Conservation (phyloP, 2,329 filamentous ascomycete species). For the Ophiostoma pallidulum region DNA sequence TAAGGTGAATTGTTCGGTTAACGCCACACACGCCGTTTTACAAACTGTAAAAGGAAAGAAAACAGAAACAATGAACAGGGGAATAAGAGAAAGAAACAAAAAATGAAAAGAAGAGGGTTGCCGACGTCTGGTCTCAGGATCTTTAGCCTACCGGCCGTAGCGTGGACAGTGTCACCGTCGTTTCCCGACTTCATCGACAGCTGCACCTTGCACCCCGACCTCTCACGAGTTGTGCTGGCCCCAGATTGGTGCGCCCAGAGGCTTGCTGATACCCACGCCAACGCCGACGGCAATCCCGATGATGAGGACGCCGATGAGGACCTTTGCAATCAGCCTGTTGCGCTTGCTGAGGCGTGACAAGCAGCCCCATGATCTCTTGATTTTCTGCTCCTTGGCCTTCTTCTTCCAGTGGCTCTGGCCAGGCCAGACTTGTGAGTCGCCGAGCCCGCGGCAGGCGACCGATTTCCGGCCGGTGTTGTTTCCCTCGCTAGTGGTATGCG, state of each 20-base stretch:
- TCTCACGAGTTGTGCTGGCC: background rate
- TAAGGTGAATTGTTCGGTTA: background rate
- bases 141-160: too few relatives aligned
- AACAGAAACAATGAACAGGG: background rate
- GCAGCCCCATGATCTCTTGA: slow-evolving; percentile 40
- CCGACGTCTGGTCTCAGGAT: too few relatives aligned
- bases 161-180: too few relatives aligned
- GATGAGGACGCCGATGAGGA: slow-evolving; percentile 43
- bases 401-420: slow-evolving; percentile 50
- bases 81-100: background rate
- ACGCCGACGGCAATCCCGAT: slow-evolving; percentile 45
- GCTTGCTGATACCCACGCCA: slow-evolving; percentile 52
- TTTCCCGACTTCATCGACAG: too few relatives aligned
- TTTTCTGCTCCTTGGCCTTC: slow-evolving; percentile 49
- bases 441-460: slow-evolving; percentile 25
- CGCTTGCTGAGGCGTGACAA: slow-evolving; percentile 45
- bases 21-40: background rate
- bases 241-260: slow-evolving; percentile 51
- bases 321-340: slow-evolving; percentile 44
- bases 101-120: background rate
- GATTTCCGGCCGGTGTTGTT: slow-evolving; percentile 17
- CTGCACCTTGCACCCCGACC: too few relatives aligned
- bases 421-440: slow-evolving; percentile 51
- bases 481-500: slow-evolving; percentile 21
- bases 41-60: background rate